Evolutionary conservation across 441 rosid species (phyloP), one percentile per base, ranked within the genome.

Genomic region (Metrosideros polymorpha): DNA sequence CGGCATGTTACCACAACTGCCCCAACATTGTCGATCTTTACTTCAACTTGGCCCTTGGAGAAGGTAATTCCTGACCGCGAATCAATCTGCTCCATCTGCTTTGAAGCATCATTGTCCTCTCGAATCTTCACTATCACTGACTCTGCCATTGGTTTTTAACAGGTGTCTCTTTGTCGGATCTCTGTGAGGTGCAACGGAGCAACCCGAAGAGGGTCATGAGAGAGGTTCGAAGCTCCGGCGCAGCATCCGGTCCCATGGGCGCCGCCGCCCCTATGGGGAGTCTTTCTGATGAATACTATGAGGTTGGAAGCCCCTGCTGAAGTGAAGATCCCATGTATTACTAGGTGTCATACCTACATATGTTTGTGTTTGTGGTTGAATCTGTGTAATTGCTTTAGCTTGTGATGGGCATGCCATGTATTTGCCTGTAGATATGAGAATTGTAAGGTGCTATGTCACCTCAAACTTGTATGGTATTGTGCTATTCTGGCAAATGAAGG

Each of bases 1-100:
- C 85, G 18, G 86, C 82, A 0, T 91, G 93, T 85, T 88, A 86
- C 63, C 83, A 84, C 8, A 52, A 85, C 86, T 92, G 93, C 87
- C 93, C 93, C 19, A 91, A 89, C 88, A 89, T 91, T 47, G 87
- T 92, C 61, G 92, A 92, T 82, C 93, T 92, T 84, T 93, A 91
- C 93, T 88, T 82, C 89, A 89, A 91, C 75, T 76, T 92, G 87
- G 93, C 94, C 42, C 59, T 88, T 3, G 93, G 86, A n/a, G 93
- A 93, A 91, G 94, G 91, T 91, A 66, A 55, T 15, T 82, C 77
- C 45, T 24, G 15, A 51, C 27, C 0, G 27, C 27, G 15, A 51
- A 82, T 29, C 35, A 6, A 51, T 30, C 24, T 17, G 3, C 18
- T 5, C 17, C 57, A 19, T 30, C 39, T n/a, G 54, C 43, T 10